Evolutionary conservation across 2,329 filamentous ascomycete species (phyloP), one percentile per base, ranked within the genome.

Genomic region (Pseudogymnoascus sp.): DNA sequence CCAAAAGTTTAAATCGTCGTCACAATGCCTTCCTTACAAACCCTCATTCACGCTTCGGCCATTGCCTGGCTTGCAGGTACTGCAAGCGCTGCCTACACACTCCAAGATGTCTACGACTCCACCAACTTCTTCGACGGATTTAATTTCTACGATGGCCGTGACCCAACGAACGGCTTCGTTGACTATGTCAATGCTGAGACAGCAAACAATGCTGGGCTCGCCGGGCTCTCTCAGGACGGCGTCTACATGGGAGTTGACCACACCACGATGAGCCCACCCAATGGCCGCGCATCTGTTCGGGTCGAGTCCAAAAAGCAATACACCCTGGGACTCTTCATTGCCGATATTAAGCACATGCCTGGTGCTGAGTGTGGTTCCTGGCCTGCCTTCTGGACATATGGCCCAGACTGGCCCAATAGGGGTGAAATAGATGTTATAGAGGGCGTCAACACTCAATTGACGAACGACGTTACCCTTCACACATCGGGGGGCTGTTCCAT

Each of bases 351-450:
- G 2, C 84, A 87, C 67, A 86, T 86, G 82, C 84, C 84, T 4
- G 78, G 76, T 4, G 77, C 78, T 5, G 74, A 77, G 42, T 87
- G 84, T 67, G 84, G 85, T 2, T 78, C 79, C 4, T 87, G 84
- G 84, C 84, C 84, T 21, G 83, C 84, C 5, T 84, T 83, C 72
- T 81, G 76, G 72, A 68, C 67, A 1, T 73, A 90, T 36, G 89
- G 89, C 14, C 78, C 81, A 34, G 75, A 82, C 70, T 93, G 90
- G 90, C 90, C 90, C 1, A 73, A 73, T 44, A 78, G 79, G 6
- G 89, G 89, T 56, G 90, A 93, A 76, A 89, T 93, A 69, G 90
- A 93, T 73, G 89, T 93, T 70, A 84, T 93, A 69, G 90, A 93
- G 77, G 89, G 89, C 38, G 87, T 91, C 68, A 90, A 91, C 76